Conservation (phyloP, 225 moss, liverwort and hornwort species). For the Pseudoscleropodium purum region DNA sequence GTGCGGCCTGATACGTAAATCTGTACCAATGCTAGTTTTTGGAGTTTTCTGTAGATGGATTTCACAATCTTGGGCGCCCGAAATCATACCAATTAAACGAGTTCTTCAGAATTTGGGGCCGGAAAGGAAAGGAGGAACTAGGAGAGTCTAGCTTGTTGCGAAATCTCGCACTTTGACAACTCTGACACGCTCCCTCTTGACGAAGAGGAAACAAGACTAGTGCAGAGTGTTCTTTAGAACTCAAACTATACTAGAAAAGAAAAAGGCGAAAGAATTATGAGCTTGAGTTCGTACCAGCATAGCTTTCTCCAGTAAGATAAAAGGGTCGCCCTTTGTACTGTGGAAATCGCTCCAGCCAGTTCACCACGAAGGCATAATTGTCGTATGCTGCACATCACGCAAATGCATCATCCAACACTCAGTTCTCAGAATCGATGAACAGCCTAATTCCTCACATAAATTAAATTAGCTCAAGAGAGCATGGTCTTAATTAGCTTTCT, state of each 20-base stretch:
- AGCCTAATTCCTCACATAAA: not conserved
- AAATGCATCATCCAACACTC: not conserved
- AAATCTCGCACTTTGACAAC: not conserved
- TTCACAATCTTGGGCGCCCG: not conserved
- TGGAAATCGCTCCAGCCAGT: conserved; percentile 41
- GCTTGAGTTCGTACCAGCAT: conserved; percentile 21
- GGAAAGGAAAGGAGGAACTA: not conserved
- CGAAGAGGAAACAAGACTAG: not conserved
- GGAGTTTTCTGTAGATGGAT: not conserved
- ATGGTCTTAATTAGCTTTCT: not conserved
- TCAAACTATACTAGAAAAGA: not conserved
- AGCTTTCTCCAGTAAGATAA: conserved; percentile 39
- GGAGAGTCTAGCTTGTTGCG: not conserved
- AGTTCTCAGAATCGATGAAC: not conserved
- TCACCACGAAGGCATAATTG: conserved; percentile 34
- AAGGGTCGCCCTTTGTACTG: conserved; percentile 45
- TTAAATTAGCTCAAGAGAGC: not conserved
- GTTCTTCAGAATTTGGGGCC: not conserved
- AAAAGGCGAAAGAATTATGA: not conserved
- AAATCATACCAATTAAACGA: not conserved
- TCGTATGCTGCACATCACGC: conserved; percentile 10
- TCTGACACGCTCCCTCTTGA: not conserved
- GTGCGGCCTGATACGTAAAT: not conserved
- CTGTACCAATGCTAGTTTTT: not conserved
- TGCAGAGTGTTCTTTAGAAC: not conserved